These are phyloP conservation scores for Drosera spatulata DNA, from an alignment of 179 eudicot genomes.

Conservation along the genomic window DNA sequence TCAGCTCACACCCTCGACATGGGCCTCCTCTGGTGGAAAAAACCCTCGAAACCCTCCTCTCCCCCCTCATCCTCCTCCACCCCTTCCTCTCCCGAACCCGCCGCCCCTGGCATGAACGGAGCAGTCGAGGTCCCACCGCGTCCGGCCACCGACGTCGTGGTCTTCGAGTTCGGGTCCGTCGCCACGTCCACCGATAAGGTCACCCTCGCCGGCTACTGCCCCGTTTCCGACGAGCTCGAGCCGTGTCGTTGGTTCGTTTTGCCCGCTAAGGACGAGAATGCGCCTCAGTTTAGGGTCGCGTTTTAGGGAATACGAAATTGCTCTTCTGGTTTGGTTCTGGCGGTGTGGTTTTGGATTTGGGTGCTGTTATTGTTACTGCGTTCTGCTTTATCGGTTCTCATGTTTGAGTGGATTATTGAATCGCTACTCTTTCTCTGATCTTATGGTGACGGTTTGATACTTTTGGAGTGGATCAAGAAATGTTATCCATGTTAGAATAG, in stretches of 20 bases:
- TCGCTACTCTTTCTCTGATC: too few relatives aligned
- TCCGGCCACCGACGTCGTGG: constrained; percentile 6
- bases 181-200: constrained; percentile 10
- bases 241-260: constrained; percentile 88
- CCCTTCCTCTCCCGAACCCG: constrained; percentile 1
- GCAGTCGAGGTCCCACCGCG: constrained; percentile 23
- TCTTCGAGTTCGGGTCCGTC: constrained; percentile 14
- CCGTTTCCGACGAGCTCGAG: constrained; percentile 79
- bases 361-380: too few relatives aligned
- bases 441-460: too few relatives aligned
- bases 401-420: too few relatives aligned
- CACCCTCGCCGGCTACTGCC: constrained; percentile 14
- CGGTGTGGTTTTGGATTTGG: too few relatives aligned
- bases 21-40: constrained; percentile 16
- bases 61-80: background rate
- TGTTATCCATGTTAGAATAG: too few relatives aligned
- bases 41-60: background rate
- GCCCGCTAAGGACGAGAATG: constrained; percentile 45
- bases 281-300: constrained; percentile 75
- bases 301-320: constrained; percentile 23
- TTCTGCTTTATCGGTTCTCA: too few relatives aligned
- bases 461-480: too few relatives aligned
- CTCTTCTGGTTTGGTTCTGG: too few relatives aligned
- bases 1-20: background rate
- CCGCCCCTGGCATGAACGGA: constrained; percentile 24